Conservation (phyloP, 768 basidiomycete genomes). For the Gyrodon lividus region DNA sequence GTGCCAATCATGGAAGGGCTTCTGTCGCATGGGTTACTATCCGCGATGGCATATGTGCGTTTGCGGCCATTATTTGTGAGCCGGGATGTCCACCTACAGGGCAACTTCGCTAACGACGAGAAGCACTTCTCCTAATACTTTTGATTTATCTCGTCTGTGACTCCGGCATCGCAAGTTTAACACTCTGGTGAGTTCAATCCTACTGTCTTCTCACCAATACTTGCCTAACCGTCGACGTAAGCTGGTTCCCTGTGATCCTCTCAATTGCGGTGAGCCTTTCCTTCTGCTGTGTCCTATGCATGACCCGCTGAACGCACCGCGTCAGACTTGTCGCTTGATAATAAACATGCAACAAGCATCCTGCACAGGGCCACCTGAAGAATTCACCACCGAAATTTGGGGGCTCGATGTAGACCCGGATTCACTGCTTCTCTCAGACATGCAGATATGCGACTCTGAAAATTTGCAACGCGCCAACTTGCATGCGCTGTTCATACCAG, state of each 20-base stretch:
- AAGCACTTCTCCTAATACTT: neutral
- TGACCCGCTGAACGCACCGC: neutral
- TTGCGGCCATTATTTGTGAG: conserved; percentile 8
- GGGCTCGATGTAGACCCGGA: neutral
- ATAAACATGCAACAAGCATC: neutral
- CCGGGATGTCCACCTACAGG: neutral
- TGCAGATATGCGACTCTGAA: too few species aligned
- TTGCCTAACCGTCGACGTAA: neutral
- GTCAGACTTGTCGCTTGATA: neutral
- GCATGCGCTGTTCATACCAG: too few species aligned
- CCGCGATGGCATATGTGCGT: conserved; percentile 17
- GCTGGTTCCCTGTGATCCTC: neutral
- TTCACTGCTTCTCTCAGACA: too few species aligned
- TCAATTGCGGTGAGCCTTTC: neutral
- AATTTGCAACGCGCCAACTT: too few species aligned
- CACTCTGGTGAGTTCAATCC: neutral
- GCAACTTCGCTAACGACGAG: neutral
- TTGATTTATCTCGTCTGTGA: neutral
- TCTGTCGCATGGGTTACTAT: conserved; percentile 5
- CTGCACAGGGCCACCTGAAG: too few species aligned
- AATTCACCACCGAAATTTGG: neutral
- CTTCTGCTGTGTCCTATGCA: neutral
- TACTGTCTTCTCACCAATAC: neutral
- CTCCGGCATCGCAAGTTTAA: neutral
- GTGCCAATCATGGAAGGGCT: neutral